These are phyloP conservation scores for Neonectria ditissima DNA, from an alignment of 2,329 filamentous ascomycete species.

Conservation along the genomic window DNA sequence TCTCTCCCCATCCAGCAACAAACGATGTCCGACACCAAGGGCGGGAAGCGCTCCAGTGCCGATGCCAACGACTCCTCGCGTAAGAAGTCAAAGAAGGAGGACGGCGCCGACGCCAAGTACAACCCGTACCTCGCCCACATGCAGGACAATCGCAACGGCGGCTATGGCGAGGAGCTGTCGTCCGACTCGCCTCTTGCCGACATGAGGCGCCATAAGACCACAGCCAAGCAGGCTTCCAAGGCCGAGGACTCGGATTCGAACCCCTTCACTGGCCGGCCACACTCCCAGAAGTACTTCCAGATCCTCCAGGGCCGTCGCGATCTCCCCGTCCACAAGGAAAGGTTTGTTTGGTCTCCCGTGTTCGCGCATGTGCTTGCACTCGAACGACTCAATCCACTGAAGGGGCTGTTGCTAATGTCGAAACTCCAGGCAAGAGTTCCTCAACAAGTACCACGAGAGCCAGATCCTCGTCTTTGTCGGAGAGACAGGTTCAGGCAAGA, in stretches of 20 bases:
- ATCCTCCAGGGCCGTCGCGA: constrained; percentile 87
- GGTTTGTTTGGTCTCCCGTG: constrained; percentile 60
- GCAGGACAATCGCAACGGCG: constrained; percentile 67
- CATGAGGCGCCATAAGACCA: constrained; percentile 84
- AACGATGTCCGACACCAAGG: constrained; percentile 55
- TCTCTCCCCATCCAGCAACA: constrained; percentile 19
- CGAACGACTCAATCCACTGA: constrained; percentile 3
- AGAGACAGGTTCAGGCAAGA: constrained; percentile 99
- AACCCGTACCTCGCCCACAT: constrained; percentile 96
- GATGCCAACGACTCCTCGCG: constrained; percentile 56
- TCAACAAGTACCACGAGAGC: constrained; percentile 89
- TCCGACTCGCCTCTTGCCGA: constrained; percentile 67
- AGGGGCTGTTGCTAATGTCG: background rate
- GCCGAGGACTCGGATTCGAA: constrained; percentile 87
- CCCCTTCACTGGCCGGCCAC: constrained; percentile 82
- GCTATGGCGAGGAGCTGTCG: constrained; percentile 52
- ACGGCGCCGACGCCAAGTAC: constrained; percentile 51
- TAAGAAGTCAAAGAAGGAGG: constrained; percentile 59
- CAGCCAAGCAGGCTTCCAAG: constrained; percentile 76
- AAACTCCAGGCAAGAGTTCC: constrained; percentile 81
- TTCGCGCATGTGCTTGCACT: background rate
- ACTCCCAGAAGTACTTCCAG: constrained; percentile 88
- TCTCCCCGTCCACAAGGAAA: constrained; percentile 91
- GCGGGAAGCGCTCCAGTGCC: constrained; percentile 59
- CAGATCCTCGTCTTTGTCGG: constrained; percentile 99